phyloP scores from a whole-genome alignment of 345 rosid species.

The Microthlaspi erraticum region DNA sequence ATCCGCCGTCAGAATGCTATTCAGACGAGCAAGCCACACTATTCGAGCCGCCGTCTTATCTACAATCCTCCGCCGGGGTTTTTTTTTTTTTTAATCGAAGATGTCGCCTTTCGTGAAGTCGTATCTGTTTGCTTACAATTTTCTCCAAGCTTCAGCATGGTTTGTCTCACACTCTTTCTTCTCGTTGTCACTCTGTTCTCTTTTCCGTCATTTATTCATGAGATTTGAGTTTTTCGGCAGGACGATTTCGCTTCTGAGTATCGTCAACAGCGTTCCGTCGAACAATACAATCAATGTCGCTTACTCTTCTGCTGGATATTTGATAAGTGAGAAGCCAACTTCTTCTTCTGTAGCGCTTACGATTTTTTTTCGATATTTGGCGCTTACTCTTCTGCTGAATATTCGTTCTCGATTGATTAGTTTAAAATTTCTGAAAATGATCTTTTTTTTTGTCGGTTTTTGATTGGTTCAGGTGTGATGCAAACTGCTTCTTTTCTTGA shows the following conservation, averaged over 20 bases:
- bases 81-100: background rate
- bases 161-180: conserved; percentile 25
- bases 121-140: conserved; percentile 76
- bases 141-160: conserved; percentile 75
- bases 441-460: background rate
- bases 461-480: conserved; percentile 54
- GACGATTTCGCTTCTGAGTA: conserved; percentile 55
- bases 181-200: background rate
- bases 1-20: conserved; percentile 32
- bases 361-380: too few relatives aligned
- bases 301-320: conserved; percentile 69
- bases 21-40: conserved; percentile 8
- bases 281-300: conserved; percentile 55
- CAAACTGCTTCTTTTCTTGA: conserved; percentile 69
- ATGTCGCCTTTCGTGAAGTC: conserved; percentile 49
- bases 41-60: too few relatives aligned
- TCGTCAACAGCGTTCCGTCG: conserved; percentile 45
- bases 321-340: conserved; percentile 63
- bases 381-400: too few relatives aligned
- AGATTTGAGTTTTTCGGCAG: conserved; percentile 41
- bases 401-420: too few relatives aligned
- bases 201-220: conserved; percentile 1
- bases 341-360: conserved; percentile 1
- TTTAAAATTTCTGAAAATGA: conserved; percentile 1
- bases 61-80: too few relatives aligned